These are phyloP conservation scores for Metschnikowia baotianmanensis DNA, from an alignment of 805 yeast species.

Conservation along the genomic window DNA sequence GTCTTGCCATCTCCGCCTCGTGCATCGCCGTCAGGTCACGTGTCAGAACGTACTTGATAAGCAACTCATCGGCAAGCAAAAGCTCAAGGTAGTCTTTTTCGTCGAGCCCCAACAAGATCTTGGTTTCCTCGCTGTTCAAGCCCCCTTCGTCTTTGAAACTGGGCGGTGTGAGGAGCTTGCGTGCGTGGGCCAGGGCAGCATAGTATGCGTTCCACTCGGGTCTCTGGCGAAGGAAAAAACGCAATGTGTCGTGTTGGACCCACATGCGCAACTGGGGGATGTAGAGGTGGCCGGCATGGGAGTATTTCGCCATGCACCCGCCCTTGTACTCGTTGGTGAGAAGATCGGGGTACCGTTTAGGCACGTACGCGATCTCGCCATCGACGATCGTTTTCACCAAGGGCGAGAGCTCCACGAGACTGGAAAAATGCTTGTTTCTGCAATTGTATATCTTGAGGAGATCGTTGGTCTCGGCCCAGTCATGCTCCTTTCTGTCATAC, in stretches of 20 bases:
- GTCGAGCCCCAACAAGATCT: conserved; percentile 13
- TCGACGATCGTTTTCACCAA: conserved; percentile 42
- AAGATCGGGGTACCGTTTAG: conserved; percentile 41
- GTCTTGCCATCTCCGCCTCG: conserved; percentile 29
- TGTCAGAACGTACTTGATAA: conserved; percentile 28
- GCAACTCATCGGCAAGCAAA: conserved; percentile 25
- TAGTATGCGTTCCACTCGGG: conserved; percentile 19
- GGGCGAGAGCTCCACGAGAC: conserved; percentile 39
- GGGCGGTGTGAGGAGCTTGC: no score
- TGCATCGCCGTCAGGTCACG: conserved; percentile 33
- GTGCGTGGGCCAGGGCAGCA: no score
- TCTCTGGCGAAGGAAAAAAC: conserved; percentile 20
- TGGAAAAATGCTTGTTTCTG: conserved; percentile 35
- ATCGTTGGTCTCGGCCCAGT: conserved; percentile 24
- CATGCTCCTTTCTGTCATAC: conserved; percentile 12
- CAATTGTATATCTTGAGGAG: conserved; percentile 33
- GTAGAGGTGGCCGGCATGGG: conserved; percentile 43
- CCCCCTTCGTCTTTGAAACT: not conserved
- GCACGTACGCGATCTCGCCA: conserved; percentile 56
- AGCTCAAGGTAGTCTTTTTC: conserved; percentile 28
- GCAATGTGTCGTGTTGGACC: conserved; percentile 34
- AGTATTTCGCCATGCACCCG: conserved; percentile 22
- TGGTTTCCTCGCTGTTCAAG: conserved; percentile 5
- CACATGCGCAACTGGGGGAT: conserved; percentile 56
- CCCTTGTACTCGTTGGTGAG: conserved; percentile 47